These are phyloP conservation scores for Thalassia testudinum DNA, from an alignment of 116 monocot genomes.

Conservation along the genomic window DNA sequence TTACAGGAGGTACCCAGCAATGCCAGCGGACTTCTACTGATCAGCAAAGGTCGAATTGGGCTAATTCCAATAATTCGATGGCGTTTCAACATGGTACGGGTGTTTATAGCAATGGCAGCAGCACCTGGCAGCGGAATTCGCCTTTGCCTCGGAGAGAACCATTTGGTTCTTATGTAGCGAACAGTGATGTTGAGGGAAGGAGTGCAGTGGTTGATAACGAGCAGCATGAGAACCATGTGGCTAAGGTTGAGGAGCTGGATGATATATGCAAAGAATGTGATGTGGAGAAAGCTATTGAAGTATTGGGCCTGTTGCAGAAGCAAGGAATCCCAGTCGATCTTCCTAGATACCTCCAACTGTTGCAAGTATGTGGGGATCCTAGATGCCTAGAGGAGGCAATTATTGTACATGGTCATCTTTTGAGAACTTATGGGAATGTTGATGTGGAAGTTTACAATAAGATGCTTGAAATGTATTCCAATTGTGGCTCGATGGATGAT, in stretches of 20 bases:
- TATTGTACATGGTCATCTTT: slow-evolving; percentile 32
- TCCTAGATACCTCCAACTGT: slow-evolving; percentile 32
- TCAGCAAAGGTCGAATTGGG: too few species aligned
- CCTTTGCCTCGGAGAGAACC: too few species aligned
- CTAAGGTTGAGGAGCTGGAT: slow-evolving; percentile 35
- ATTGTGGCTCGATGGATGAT: slow-evolving; percentile 62
- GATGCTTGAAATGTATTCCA: slow-evolving; percentile 63
- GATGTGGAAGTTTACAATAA: slow-evolving; percentile 52
- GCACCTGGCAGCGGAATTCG: too few species aligned
- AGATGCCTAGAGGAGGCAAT: slow-evolving; percentile 46
- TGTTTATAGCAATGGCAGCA: too few species aligned
- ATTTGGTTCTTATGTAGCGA: too few species aligned
- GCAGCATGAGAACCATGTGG: too few species aligned
- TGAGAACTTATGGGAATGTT: slow-evolving; percentile 9
- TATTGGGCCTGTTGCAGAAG: slow-evolving; percentile 41
- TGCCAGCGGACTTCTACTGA: too few species aligned
- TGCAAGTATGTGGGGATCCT: slow-evolving; percentile 56
- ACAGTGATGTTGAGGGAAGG: too few species aligned
- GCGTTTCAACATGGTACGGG: too few species aligned
- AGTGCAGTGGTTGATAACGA: too few species aligned
- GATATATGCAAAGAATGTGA: slow-evolving; percentile 43
- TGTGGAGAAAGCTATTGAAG: slow-evolving; percentile 49
- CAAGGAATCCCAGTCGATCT: slow-evolving; percentile 26
- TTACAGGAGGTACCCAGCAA: too few species aligned
- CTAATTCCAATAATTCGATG: too few species aligned